These are phyloP conservation scores for Mycena maculata DNA, from an alignment of 768 basidiomycete species.

Conservation along the genomic window DNA sequence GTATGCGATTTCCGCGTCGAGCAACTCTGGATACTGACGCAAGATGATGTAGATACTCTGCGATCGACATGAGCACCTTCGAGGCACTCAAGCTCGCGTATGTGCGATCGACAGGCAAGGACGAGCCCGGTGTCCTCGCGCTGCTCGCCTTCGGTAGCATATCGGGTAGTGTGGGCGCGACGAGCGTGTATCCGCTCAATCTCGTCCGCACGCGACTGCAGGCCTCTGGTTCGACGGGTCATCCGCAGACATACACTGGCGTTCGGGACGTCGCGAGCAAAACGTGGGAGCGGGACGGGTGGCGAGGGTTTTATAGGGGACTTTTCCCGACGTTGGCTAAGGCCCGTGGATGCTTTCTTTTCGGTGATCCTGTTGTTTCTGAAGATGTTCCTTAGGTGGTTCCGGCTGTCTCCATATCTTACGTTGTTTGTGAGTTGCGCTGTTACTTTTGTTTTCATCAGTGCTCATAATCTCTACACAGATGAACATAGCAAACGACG, in stretches of 20 bases:
- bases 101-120: slow-evolving; percentile 83
- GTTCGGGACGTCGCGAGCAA: slow-evolving; percentile 84
- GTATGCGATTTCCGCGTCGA: slow-evolving; percentile 54
- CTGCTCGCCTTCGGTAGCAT: slow-evolving; percentile 91
- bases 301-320: slow-evolving; percentile 95
- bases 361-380: slow-evolving; percentile 6
- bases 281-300: slow-evolving; percentile 88
- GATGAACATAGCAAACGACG: slow-evolving; percentile 87
- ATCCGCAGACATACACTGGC: slow-evolving; percentile 92
- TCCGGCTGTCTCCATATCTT: slow-evolving; percentile 96
- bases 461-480: too few relatives aligned
- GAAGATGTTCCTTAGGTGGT: slow-evolving; percentile 70
- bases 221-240: slow-evolving; percentile 95
- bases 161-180: slow-evolving; percentile 94
- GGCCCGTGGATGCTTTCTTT: slow-evolving; percentile 50
- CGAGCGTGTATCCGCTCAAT: slow-evolving; percentile 92
- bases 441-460: too few relatives aligned
- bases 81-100: slow-evolving; percentile 96
- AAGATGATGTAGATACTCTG: slow-evolving; percentile 74
- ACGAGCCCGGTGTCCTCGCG: slow-evolving; percentile 91
- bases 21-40: slow-evolving; percentile 7
- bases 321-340: slow-evolving; percentile 93
- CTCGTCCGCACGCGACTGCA: slow-evolving; percentile 95
- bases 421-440: too few relatives aligned
- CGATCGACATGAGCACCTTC: slow-evolving; percentile 98